Evolutionary conservation across 2,329 filamentous ascomycete genomes (phyloP).

Genomic region (Biscogniauxia sp.): DNA sequence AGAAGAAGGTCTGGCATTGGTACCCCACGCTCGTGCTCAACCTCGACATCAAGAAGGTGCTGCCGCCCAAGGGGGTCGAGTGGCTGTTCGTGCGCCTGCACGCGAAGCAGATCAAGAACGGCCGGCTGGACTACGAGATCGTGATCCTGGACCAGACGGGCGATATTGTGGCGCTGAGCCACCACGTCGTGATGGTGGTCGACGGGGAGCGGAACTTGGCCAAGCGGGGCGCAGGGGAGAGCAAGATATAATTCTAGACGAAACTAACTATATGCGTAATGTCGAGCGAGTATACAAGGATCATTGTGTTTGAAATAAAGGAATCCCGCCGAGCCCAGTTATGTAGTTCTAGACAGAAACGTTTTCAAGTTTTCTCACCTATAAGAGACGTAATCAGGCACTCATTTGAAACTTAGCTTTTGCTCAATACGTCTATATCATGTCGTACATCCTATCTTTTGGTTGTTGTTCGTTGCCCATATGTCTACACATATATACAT

Average conservation of each 20-base stretch:
- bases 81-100: conserved; percentile 62
- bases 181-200: conserved; percentile 31
- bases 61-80: conserved; percentile 62
- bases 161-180: conserved; percentile 31
- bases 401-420: no score
- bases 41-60: conserved; percentile 67
- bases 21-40: conserved; percentile 67
- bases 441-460: no score
- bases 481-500: no score
- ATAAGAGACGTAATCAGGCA: no score
- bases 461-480: no score
- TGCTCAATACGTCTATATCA: no score
- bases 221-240: conserved; percentile 14
- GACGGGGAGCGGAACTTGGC: conserved; percentile 29
- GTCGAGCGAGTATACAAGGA: no score
- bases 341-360: no score
- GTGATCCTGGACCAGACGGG: conserved; percentile 27
- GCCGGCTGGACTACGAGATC: conserved; percentile 29
- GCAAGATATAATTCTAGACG: conserved; percentile 11
- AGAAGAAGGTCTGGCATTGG: conserved; percentile 45
- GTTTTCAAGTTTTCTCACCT: no score
- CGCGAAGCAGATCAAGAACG: conserved; percentile 23
- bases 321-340: no score
- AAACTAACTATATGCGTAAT: no score
- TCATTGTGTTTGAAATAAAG: no score